These are phyloP conservation scores for Linum tenue DNA, from an alignment of 345 rosid species.

Conservation along the genomic window DNA sequence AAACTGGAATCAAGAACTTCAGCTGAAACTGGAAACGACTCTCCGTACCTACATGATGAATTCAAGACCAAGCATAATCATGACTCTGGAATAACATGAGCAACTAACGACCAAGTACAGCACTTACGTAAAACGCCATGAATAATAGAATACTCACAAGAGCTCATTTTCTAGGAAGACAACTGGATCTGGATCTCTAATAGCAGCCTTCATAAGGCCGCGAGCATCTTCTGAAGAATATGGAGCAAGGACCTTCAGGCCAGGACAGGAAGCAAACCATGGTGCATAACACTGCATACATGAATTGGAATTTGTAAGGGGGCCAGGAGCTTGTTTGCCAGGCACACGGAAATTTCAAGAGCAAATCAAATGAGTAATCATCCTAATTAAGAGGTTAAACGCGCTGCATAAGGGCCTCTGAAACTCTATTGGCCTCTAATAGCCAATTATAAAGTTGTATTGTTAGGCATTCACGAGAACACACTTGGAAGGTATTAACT, in stretches of 20 bases:
- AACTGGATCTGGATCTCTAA: slow-evolving; percentile 94
- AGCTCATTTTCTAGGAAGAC: slow-evolving; percentile 93
- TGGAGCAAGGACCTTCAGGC: slow-evolving; percentile 75
- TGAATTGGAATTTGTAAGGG: too few relatives aligned
- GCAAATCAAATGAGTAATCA: too few relatives aligned
- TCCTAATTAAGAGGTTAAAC: too few relatives aligned
- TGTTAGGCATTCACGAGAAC: too few relatives aligned
- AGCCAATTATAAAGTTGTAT: too few relatives aligned
- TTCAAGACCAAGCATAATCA: slow-evolving; percentile 7
- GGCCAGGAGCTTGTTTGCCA: too few relatives aligned
- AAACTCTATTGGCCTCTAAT: too few relatives aligned
- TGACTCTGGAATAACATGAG: not conserved
- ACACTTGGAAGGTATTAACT: too few relatives aligned
- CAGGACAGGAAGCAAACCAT: slow-evolving; percentile 85
- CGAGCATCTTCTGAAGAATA: slow-evolving; percentile 90
- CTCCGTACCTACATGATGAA: slow-evolving; percentile 58
- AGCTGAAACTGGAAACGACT: slow-evolving; percentile 77
- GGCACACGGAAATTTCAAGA: too few relatives aligned
- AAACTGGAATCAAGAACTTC: slow-evolving; percentile 90
- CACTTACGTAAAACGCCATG: not conserved
- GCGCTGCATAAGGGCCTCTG: too few relatives aligned
- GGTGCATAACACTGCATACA: slow-evolving; percentile 76
- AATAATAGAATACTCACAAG: slow-evolving; percentile 42
- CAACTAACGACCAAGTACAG: not conserved
- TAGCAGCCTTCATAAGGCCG: slow-evolving; percentile 87